Percentiles rank a stretch among this genome's conserved stretches.
These are phyloP conservation scores for Tolypocladium sp. DNA, from an alignment of 2,329 filamentous ascomycete species.

Conservation along the genomic window DNA sequence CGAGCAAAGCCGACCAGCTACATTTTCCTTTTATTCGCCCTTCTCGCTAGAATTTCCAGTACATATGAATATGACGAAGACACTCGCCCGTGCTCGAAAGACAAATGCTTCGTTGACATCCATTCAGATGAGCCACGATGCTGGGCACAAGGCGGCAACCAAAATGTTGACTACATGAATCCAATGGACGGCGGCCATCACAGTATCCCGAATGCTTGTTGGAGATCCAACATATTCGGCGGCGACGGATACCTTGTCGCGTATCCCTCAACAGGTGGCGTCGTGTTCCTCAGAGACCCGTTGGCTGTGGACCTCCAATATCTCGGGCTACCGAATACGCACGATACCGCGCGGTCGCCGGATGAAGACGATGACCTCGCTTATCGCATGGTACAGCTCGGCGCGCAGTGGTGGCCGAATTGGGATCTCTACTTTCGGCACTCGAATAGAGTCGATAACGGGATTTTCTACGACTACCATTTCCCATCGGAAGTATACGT, in stretches of 20 bases:
- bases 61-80: neutral
- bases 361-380: neutral
- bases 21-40: neutral
- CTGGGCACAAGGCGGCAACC: neutral
- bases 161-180: neutral
- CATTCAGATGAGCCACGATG: neutral
- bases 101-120: neutral
- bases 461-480: neutral
- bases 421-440: neutral
- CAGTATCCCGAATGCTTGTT: neutral
- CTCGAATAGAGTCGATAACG: neutral
- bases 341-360: neutral
- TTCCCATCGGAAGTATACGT: neutral
- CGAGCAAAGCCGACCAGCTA: neutral
- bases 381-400: neutral
- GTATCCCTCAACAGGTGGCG: neutral
- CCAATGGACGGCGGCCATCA: neutral
- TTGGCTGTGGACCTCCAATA: neutral
- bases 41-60: neutral
- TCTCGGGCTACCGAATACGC: neutral
- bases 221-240: neutral
- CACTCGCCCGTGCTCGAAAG: neutral
- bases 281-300: neutral
- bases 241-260: neutral
- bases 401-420: neutral